These are phyloP conservation scores for Mucor lusitanicus DNA, from an alignment of 371 early-diverging fungal species.

Conservation along the genomic window DNA sequence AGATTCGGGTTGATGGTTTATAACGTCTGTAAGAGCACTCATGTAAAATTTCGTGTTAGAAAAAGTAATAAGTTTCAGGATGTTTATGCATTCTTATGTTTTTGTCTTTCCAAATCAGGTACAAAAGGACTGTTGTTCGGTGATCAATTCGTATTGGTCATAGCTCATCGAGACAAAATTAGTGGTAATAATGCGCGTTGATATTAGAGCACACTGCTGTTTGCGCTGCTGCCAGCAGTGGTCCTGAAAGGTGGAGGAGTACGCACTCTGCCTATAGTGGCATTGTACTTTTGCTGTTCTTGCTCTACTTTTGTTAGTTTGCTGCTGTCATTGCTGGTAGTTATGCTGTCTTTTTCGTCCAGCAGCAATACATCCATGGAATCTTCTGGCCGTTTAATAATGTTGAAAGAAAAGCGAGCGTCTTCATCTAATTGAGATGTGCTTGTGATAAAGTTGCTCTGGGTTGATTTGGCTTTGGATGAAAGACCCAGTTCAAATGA, in stretches of 20 bases:
- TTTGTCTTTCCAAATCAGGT: too few species aligned
- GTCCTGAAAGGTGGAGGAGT: constrained; percentile 11
- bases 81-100: too few species aligned
- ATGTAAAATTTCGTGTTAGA: too few species aligned
- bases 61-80: too few species aligned
- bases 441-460: neutral
- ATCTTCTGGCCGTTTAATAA: neutral
- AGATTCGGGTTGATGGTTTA: too few species aligned
- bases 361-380: neutral
- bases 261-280: constrained; percentile 24
- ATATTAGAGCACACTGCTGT: neutral
- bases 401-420: neutral
- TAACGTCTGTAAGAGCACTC: too few species aligned
- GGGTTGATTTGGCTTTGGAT: neutral
- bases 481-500: neutral
- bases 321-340: too few species aligned
- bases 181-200: neutral
- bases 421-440: neutral
- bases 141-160: too few species aligned
- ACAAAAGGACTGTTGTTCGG: too few species aligned
- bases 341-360: neutral
- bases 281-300: constrained; percentile 33
- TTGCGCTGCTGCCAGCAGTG: neutral
- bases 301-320: constrained; percentile 20
- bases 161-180: neutral